Conservation (phyloP, 2,329 filamentous ascomycete species). For the Karstenula rhodostoma region DNA sequence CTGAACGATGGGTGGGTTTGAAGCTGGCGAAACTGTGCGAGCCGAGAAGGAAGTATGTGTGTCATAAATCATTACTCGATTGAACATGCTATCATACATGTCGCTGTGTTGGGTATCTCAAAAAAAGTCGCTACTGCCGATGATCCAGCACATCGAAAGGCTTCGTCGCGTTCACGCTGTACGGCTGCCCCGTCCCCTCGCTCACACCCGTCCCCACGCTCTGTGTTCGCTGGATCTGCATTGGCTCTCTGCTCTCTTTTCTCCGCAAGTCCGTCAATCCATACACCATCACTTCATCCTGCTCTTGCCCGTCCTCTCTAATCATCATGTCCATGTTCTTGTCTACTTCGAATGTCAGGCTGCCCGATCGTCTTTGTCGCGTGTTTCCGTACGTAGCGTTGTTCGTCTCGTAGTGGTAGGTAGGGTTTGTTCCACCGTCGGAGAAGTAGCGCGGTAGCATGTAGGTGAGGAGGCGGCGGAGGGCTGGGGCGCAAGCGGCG, state of each 20-base stretch:
- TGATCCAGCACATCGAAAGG: conserved; percentile 25
- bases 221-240: conserved; percentile 17
- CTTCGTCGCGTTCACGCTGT: conserved; percentile 14
- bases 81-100: not conserved
- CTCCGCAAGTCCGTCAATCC: conserved; percentile 20
- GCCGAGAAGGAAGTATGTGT: not conserved
- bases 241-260: not conserved
- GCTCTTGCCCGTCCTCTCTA: not conserved
- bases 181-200: conserved; percentile 17
- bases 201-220: conserved; percentile 28
- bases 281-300: conserved; percentile 14
- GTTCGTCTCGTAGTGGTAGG: conserved; percentile 16
- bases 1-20: not conserved
- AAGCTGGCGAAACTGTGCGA: not conserved
- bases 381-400: conserved; percentile 13
- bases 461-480: conserved; percentile 56
- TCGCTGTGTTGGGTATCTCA: conserved; percentile 12
- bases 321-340: conserved; percentile 16
- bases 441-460: conserved; percentile 43
- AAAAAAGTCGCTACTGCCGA: conserved; percentile 5
- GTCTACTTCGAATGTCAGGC: conserved; percentile 9
- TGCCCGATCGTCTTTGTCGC: conserved; percentile 15
- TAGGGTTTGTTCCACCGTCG: conserved; percentile 28
- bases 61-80: conserved; percentile 1
- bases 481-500: conserved; percentile 62